Base-by-base conservation (phyloP, 306 rosid species). In the Cucurbita maxima region DNA sequence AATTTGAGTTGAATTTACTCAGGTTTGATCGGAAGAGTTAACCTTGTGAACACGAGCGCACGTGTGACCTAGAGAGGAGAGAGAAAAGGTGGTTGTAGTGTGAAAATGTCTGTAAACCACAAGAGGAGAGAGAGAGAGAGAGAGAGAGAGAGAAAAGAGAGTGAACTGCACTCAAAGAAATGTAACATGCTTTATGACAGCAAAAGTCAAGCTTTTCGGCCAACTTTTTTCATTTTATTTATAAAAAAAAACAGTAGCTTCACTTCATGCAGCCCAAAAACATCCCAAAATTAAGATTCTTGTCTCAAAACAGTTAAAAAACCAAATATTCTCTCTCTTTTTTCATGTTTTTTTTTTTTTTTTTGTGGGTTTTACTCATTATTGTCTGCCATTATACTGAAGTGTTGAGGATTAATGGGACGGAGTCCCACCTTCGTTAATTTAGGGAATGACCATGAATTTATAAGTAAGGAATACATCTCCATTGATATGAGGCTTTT, bases 141-240 rank as follows among this genome's bases (percentile, higher is more conserved):
- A 5, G 45, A 51, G 59, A 41, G 58, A 70, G 74, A 70, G 64
- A 36, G 13, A 34, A 41, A 16, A 38, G 76, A 16, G 92, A 89
- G 96, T 92, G 96, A 83, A 83, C 87, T 86, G 85, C 96, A 92
- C 97, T 92, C 97, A 85, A 92, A 87, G 88, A 89, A 84, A 88
- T 81, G 80, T 48, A 70, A 70, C 74, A 70, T 70, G 59, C 45
- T 51, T 66, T 88, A 81, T 85, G 84, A 76, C 91, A 84, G 85
- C 89, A 84, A 92, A 75, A 92, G 97, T 92, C 97, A 92, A 89
- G 86, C 92, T 88, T 92, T 92, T 82, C 97, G 92, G 95, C 97
- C 82, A 78, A 75, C 92, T 85, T 82, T 80, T 84, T 3, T 30
- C 34, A 72, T 77, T 77, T 82, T 84, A 76, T 66, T 78, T 77